These are phyloP conservation scores for Serendipita vermifera DNA, from an alignment of 768 basidiomycete species.

Conservation along the genomic window DNA sequence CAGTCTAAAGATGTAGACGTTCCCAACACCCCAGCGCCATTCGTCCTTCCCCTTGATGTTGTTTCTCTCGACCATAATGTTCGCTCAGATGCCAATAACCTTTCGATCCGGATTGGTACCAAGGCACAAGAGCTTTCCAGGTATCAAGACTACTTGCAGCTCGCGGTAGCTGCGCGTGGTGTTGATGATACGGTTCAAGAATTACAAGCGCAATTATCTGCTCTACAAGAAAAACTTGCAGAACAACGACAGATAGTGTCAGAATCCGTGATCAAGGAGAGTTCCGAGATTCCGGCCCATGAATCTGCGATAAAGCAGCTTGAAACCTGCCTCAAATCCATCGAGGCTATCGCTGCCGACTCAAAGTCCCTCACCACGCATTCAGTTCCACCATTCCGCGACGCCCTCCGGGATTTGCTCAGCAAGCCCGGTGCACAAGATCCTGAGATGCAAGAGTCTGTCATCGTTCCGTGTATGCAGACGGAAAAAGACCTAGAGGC, in stretches of 20 bases:
- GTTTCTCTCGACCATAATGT: slow-evolving; percentile 49
- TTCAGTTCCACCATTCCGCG: slow-evolving; percentile 42
- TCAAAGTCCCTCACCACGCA: slow-evolving; percentile 30
- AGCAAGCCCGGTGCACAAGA: slow-evolving; percentile 32
- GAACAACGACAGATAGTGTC: no score
- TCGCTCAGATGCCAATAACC: slow-evolving; percentile 56
- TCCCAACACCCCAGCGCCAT: not conserved
- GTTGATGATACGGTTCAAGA: slow-evolving; percentile 23
- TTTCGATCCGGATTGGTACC: slow-evolving; percentile 49
- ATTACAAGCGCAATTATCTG: slow-evolving; percentile 25
- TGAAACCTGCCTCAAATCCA: slow-evolving; percentile 24
- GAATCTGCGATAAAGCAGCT: slow-evolving; percentile 27
- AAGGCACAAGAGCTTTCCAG: slow-evolving; percentile 37
- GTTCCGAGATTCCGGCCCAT: slow-evolving; percentile 18
- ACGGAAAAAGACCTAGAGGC: slow-evolving; percentile 40
- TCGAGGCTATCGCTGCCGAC: slow-evolving; percentile 26
- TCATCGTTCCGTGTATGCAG: slow-evolving; percentile 38
- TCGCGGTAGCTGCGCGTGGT: slow-evolving; percentile 43
- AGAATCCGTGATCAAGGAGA: slow-evolving; percentile 14
- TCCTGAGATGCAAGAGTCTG: slow-evolving; percentile 30
- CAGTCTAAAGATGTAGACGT: not conserved
- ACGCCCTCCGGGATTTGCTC: slow-evolving; percentile 46
- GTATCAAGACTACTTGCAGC: slow-evolving; percentile 35
- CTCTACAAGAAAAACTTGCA: slow-evolving; percentile 30
- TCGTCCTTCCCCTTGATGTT: slow-evolving; percentile 41